Conservation (phyloP, 2,329 filamentous ascomycete species). For the Cytospora chrysosperma region DNA sequence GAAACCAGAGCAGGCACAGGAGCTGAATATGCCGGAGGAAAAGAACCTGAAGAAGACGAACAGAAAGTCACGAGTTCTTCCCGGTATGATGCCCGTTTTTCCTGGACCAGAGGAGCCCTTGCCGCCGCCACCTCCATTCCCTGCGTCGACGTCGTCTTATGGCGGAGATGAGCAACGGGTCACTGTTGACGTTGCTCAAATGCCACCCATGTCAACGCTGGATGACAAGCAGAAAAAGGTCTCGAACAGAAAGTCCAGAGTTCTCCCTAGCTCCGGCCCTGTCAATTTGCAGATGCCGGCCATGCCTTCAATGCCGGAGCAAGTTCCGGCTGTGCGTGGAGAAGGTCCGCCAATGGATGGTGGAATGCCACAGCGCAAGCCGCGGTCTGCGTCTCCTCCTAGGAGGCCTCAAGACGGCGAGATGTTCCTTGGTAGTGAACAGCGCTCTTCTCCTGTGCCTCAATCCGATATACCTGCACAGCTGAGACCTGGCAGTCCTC, state of each 20-base stretch:
- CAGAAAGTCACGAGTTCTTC: slow-evolving; percentile 1
- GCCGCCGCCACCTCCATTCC: slow-evolving; percentile 1
- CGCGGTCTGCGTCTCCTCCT: not conserved
- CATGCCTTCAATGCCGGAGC: slow-evolving; percentile 4
- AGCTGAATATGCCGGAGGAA: not conserved
- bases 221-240: not conserved
- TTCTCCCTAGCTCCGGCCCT: slow-evolving; percentile 5
- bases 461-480: not conserved
- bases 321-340: not conserved
- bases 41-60: slow-evolving; percentile 3
- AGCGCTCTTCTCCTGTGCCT: not conserved
- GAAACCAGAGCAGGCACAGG: not conserved
- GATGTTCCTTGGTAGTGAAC: not conserved
- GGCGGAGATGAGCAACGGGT: not conserved
- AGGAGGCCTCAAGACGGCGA: not conserved
- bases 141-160: not conserved
- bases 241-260: slow-evolving; percentile 7
- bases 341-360: not conserved
- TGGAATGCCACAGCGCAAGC: not conserved
- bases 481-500: not conserved
- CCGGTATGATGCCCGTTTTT: not conserved
- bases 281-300: slow-evolving; percentile 1
- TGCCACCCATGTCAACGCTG: not conserved
- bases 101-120: not conserved
- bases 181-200: not conserved